These are phyloP conservation scores for Orbilia brochopaga DNA, from an alignment of 2,329 filamentous ascomycete species.

Conservation along the genomic window DNA sequence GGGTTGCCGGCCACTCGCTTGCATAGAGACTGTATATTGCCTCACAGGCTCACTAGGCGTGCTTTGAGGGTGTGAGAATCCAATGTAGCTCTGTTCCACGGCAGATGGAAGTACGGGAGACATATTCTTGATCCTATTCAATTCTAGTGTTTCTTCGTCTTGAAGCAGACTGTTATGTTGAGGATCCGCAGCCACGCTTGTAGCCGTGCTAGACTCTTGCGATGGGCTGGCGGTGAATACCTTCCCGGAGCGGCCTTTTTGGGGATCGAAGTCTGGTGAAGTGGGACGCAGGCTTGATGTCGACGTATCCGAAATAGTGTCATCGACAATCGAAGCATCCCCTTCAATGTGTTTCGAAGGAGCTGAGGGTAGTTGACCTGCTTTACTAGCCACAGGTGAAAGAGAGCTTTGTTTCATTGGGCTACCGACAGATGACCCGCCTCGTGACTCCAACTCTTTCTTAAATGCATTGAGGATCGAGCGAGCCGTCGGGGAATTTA, in stretches of 20 bases:
- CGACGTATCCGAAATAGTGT: not conserved
- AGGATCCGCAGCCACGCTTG: not conserved
- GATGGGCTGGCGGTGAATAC: not conserved
- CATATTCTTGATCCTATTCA: not conserved
- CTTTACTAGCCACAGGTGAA: not conserved
- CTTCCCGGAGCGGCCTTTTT: constrained; percentile 13
- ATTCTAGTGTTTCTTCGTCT: not conserved
- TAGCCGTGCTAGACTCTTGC: not conserved
- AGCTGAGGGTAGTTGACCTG: not conserved
- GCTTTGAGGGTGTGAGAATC: constrained; percentile 11
- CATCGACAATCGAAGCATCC: not conserved
- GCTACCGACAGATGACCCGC: not conserved
- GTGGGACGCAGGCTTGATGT: constrained; percentile 20
- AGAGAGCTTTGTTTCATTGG: not conserved
- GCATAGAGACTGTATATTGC: constrained; percentile 34
- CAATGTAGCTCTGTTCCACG: constrained; percentile 5
- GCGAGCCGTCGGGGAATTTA: not conserved
- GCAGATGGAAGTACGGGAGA: constrained; percentile 1
- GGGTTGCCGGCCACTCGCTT: constrained; percentile 15
- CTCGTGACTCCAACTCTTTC: not conserved
- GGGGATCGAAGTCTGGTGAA: constrained; percentile 32
- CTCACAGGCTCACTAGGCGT: constrained; percentile 23
- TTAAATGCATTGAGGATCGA: not conserved
- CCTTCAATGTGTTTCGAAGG: not conserved
- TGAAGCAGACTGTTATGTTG: not conserved